Conservation (phyloP, 768 basidiomycete species). For the Hirschioporus abietinus region DNA sequence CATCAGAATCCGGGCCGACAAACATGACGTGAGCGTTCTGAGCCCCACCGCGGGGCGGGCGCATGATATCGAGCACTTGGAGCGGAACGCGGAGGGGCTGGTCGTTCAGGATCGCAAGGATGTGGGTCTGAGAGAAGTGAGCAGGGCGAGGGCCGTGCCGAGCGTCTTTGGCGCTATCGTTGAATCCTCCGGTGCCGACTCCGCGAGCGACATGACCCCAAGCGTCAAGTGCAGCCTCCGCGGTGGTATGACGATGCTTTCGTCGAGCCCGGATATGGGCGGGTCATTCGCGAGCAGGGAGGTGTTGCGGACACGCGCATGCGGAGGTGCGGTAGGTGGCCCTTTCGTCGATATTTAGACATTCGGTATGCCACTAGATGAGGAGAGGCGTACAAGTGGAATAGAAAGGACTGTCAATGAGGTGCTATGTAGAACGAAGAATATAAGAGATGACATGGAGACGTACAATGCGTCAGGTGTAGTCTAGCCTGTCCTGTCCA, state of each 20-base stretch:
- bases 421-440: no score
- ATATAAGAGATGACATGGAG: no score
- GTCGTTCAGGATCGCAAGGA: slow-evolving; percentile 31
- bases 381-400: no score
- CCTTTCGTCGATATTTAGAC: no score
- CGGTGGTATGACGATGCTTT: slow-evolving; percentile 51
- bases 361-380: no score
- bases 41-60: slow-evolving; percentile 29
- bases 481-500: no score
- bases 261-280: slow-evolving; percentile 28
- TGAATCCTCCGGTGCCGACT: no score
- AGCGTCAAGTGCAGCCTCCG: slow-evolving; percentile 67
- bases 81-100: slow-evolving; percentile 35
- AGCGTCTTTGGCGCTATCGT: slow-evolving; percentile 26
- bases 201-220: slow-evolving; percentile 69
- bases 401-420: no score
- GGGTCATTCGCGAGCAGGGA: neutral
- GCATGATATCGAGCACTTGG: slow-evolving; percentile 45
- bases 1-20: slow-evolving; percentile 39
- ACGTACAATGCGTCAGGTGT: no score
- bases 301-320: slow-evolving; percentile 21
- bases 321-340: neutral
- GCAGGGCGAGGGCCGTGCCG: slow-evolving; percentile 18
- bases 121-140: slow-evolving; percentile 20
- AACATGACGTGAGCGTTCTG: slow-evolving; percentile 52